Base-by-base conservation (phyloP, 1,284 basidiomycete genomes). In the Chalciporus sp. region DNA sequence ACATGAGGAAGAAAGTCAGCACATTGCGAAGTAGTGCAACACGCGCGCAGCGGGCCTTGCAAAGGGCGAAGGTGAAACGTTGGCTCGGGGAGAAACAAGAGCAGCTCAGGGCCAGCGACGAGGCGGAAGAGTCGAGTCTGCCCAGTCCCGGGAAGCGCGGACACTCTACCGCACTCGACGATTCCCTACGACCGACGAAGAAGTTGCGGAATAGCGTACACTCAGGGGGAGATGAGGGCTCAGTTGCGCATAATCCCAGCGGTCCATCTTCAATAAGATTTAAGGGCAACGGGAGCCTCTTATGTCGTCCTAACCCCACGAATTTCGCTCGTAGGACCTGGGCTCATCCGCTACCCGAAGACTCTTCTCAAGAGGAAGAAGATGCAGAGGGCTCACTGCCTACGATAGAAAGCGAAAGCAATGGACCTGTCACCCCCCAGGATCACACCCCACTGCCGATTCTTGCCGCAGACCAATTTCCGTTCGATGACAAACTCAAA, bases 341-440 rank as follows among this genome's bases (percentile, higher is more conserved):
- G 72, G 70, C 64, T 39, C 64, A 62, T 40, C 59, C 51, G 19
- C 58, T 49, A 27, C 56, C 46, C n/a, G 71, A 69, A 65, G 76
- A 61, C 27, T 53, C 53, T 23, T 59, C 58, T 29, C 66, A 71
- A 7, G 73, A 68, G 27, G 72, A 76, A 42, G 65, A 66, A 42
- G 65, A 68, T 7, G 65, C 67, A 27, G 71, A 71, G 41, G 73
- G 76, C 33, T 75, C 76, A 35, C 69, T 80, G 10, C 75, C 76
- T 28, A 75, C 74, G 23, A 56, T 63, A 53, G 76, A 80, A 54
- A 78, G 77, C 50, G 79, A 78, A 48, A 75, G 74, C 49, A 72
- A 65, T 42, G 73, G 75, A 19, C 80, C 80, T 16, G 76, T 77
- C 37, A 84, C 82, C 5, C 81, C 82, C 26, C 80, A 82, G 47